Evolutionary conservation across 2,329 filamentous ascomycete species (phyloP).

Genomic region (Sporothrix mexicana): DNA sequence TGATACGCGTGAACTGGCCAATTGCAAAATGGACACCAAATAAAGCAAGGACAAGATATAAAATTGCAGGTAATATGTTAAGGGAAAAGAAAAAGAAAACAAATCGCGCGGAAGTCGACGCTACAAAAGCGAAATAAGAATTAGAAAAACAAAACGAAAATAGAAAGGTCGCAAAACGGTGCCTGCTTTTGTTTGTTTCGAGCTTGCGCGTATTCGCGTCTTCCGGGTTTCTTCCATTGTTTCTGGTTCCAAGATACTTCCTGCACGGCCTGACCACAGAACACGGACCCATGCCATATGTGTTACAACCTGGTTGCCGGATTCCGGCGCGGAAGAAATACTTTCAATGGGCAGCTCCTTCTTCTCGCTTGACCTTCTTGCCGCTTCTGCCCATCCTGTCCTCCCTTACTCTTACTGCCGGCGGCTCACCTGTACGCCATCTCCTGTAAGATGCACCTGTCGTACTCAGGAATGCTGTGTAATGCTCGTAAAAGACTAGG

Average conservation of each 20-base stretch:
- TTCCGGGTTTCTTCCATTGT: background rate
- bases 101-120: background rate
- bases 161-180: too few relatives aligned
- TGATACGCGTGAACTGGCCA: constrained; percentile 1
- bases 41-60: background rate
- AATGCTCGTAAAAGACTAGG: background rate
- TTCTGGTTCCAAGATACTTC: background rate
- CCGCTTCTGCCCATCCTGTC: background rate
- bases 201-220: constrained; percentile 10
- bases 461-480: background rate
- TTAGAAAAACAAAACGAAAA: background rate
- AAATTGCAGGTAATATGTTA: background rate
- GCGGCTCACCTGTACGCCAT: constrained; percentile 1
- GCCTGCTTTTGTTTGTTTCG: background rate
- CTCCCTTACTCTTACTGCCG: background rate
- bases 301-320: constrained; percentile 11
- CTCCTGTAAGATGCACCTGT: background rate
- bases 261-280: background rate
- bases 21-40: background rate
- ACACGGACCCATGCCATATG: constrained; percentile 8
- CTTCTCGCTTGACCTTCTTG: background rate
- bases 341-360: background rate
- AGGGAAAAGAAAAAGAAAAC: too few relatives aligned
- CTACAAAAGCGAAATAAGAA: background rate
- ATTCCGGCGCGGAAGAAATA: background rate